phyloP scores from a whole-genome alignment of 2,329 filamentous ascomycete genomes.

The Tolypocladium ophioglossoides region DNA sequence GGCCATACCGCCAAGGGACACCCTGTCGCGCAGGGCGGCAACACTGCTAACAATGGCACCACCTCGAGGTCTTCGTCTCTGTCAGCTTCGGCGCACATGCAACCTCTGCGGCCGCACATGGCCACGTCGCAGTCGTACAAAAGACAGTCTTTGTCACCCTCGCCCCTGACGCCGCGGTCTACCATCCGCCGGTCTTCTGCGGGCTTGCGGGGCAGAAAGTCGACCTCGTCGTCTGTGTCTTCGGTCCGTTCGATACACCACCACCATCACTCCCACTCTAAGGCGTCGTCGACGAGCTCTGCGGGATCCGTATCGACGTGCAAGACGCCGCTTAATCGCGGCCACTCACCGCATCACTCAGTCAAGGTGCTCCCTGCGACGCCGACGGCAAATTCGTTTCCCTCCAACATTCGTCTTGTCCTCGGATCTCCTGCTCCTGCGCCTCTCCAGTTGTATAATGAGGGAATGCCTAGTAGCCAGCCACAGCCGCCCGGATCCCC shows the following conservation, averaged over 20 bases:
- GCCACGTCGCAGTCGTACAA: conserved; percentile 39
- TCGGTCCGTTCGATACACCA: conserved; percentile 88
- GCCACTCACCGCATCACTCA: conserved; percentile 74
- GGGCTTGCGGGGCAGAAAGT: conserved; percentile 83
- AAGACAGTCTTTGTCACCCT: conserved; percentile 75
- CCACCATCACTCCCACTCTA: conserved; percentile 78
- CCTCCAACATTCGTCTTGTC: conserved; percentile 76
- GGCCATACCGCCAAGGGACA: conserved; percentile 28
- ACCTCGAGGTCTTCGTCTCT: conserved; percentile 10
- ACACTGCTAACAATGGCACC: conserved; percentile 9
- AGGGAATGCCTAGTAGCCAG: conserved; percentile 39
- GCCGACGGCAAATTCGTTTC: conserved; percentile 64
- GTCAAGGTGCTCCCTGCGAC: conserved; percentile 94
- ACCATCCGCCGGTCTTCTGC: conserved; percentile 74
- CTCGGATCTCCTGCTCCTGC: conserved; percentile 45
- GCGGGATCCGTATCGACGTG: conserved; percentile 63
- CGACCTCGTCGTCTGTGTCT: conserved; percentile 89
- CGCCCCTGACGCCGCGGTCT: conserved; percentile 78
- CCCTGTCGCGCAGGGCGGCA: conserved; percentile 6
- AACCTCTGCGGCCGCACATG: conserved; percentile 16
- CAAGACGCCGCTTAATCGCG: conserved; percentile 51
- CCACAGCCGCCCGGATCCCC: conserved; percentile 39
- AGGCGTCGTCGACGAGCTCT: conserved; percentile 87
- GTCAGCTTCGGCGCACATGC: conserved; percentile 16
- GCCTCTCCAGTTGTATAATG: conserved; percentile 44